phyloP scores from a whole-genome alignment of 192 early-diverging fungal species.

The Linnemannia elongata region DNA sequence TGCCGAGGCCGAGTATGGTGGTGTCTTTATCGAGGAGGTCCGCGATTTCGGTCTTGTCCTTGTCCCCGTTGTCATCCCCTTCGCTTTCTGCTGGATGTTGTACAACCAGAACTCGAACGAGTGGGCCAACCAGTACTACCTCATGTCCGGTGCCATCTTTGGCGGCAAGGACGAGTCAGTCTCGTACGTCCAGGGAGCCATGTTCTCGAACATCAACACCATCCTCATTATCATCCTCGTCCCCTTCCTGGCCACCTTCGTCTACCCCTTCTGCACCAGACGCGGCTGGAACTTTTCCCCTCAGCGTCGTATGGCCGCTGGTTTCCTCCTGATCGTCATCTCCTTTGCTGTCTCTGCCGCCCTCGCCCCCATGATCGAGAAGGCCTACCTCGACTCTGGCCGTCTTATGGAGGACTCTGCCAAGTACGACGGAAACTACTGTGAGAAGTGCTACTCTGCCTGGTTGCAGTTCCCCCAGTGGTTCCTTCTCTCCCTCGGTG shows the following conservation, averaged over 20 bases:
- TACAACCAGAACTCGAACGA: constrained; percentile 59
- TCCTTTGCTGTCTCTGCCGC: constrained; percentile 58
- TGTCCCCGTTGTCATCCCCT: constrained; percentile 41
- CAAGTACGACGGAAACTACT: constrained; percentile 39
- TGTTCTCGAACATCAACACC: constrained; percentile 57
- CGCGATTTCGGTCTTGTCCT: constrained; percentile 50
- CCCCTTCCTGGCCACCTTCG: constrained; percentile 61
- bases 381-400: constrained; percentile 14
- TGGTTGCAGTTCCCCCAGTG: constrained; percentile 63
- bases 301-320: constrained; percentile 69
- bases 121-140: constrained; percentile 56
- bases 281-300: constrained; percentile 55
- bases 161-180: constrained; percentile 16
- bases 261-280: constrained; percentile 69
- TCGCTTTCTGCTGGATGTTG: constrained; percentile 57
- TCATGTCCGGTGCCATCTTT: constrained; percentile 50
- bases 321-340: constrained; percentile 64
- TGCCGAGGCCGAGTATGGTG: constrained; percentile 57
- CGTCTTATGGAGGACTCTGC: constrained; percentile 6
- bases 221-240: constrained; percentile 67
- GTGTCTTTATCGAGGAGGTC: constrained; percentile 50
- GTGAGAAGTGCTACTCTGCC: constrained; percentile 44
- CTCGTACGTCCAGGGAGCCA: constrained; percentile 30
- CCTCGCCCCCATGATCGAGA: constrained; percentile 40
- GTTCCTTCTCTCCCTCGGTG: constrained; percentile 70